phyloP scores from a whole-genome alignment of 2,329 filamentous ascomycete species.

The Phyllosticta ampelicida region DNA sequence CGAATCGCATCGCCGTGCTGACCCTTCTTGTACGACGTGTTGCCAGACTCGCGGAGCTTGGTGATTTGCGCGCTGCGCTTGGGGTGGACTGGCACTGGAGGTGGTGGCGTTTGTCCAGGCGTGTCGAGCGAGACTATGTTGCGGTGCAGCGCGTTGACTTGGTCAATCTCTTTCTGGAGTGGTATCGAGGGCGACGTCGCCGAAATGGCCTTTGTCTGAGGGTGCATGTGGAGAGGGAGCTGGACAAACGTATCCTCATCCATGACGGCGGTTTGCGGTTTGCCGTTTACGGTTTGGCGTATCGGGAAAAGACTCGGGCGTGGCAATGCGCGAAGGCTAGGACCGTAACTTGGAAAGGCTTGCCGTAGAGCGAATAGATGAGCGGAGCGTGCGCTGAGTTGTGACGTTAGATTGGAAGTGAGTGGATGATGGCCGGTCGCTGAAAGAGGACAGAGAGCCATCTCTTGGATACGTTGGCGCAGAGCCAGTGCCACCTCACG shows the following conservation, averaged over 20 bases:
- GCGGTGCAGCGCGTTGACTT: slow-evolving; percentile 71
- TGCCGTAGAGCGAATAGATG: not conserved
- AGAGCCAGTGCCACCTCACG: not conserved
- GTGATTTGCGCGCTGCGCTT: slow-evolving; percentile 79
- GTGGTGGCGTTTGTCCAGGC: slow-evolving; percentile 60
- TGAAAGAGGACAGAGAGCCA: slow-evolving; percentile 9
- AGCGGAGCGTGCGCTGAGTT: slow-evolving; percentile 4
- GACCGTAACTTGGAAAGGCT: not conserved
- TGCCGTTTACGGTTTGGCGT: not conserved
- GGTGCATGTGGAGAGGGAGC: slow-evolving; percentile 71
- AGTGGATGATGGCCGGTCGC: not conserved
- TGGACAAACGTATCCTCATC: slow-evolving; percentile 60
- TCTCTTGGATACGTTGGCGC: not conserved
- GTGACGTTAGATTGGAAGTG: not conserved
- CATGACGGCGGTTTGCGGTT: slow-evolving; percentile 1
- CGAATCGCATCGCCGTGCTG: slow-evolving; percentile 64
- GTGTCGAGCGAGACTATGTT: slow-evolving; percentile 55
- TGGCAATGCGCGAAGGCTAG: not conserved
- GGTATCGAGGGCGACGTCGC: slow-evolving; percentile 28
- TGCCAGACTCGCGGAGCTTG: slow-evolving; percentile 85
- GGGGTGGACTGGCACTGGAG: slow-evolving; percentile 83
- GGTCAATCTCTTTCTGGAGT: slow-evolving; percentile 43
- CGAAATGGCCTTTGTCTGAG: slow-evolving; percentile 65
- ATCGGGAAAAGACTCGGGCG: not conserved
- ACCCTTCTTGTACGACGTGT: slow-evolving; percentile 69